These are phyloP conservation scores for Calonectria hongkongensis DNA, from an alignment of 2,329 filamentous ascomycete species.

Conservation along the genomic window DNA sequence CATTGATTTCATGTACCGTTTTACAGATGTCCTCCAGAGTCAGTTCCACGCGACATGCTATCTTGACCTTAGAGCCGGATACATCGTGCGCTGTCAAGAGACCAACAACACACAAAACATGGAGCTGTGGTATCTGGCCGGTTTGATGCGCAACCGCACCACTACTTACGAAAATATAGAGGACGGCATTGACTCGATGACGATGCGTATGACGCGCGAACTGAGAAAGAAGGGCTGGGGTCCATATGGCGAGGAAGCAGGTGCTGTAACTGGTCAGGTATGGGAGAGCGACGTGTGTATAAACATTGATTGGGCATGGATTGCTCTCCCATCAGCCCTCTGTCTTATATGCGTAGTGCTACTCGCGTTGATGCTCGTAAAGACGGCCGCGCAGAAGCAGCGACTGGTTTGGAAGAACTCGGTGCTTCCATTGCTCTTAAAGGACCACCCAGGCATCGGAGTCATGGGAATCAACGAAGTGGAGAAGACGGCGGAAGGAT, in stretches of 20 bases:
- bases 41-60: neutral
- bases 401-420: slow-evolving; percentile 9
- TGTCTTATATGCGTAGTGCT: neutral
- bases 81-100: neutral
- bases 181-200: neutral
- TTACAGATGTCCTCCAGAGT: neutral
- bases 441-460: slow-evolving; percentile 3
- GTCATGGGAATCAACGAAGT: neutral
- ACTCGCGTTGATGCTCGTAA: neutral
- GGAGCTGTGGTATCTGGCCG: neutral
- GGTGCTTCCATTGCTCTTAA: slow-evolving; percentile 1
- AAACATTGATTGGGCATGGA: slow-evolving; percentile 3
- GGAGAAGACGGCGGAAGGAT: neutral
- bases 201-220: slow-evolving; percentile 1
- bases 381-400: slow-evolving; percentile 2
- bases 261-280: neutral
- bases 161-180: slow-evolving; percentile 2
- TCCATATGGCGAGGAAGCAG: neutral
- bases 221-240: slow-evolving; percentile 2
- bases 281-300: slow-evolving; percentile 12
- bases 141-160: neutral
- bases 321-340: neutral
- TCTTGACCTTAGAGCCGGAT: neutral
- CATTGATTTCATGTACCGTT: neutral
- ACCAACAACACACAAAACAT: neutral